Conservation (phyloP, 805 yeast species). For the Kodamaea sagamina region DNA sequence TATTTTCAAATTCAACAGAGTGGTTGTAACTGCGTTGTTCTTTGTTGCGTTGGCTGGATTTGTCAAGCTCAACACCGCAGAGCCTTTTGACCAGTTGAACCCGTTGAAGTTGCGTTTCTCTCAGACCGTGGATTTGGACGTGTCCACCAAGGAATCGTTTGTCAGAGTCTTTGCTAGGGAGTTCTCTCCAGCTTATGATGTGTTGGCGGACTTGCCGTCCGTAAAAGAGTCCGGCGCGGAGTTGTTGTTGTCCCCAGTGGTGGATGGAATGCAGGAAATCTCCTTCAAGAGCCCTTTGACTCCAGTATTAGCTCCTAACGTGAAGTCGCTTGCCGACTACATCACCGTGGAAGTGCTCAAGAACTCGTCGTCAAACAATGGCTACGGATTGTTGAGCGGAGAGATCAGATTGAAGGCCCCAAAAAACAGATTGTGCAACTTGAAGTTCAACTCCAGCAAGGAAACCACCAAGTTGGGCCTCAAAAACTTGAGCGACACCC, state of each 20-base stretch:
- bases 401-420: slow-evolving; percentile 58
- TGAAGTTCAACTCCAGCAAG: slow-evolving; percentile 56
- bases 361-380: slow-evolving; percentile 46
- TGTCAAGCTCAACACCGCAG: slow-evolving; percentile 34
- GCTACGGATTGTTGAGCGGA: slow-evolving; percentile 62
- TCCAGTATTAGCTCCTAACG: slow-evolving; percentile 33
- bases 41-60: slow-evolving; percentile 32
- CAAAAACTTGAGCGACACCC: slow-evolving; percentile 40
- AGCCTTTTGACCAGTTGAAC: slow-evolving; percentile 59
- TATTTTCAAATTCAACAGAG: slow-evolving; percentile 62
- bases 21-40: slow-evolving; percentile 45
- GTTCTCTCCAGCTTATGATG: slow-evolving; percentile 44
- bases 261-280: slow-evolving; percentile 56
- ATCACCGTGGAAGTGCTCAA: slow-evolving; percentile 52
- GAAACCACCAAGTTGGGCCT: slow-evolving; percentile 28
- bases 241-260: slow-evolving; percentile 36
- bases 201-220: slow-evolving; percentile 66
- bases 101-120: slow-evolving; percentile 76
- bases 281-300: slow-evolving; percentile 52
- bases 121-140: slow-evolving; percentile 56
- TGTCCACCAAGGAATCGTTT: slow-evolving; percentile 28
- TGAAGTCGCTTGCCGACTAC: slow-evolving; percentile 43
- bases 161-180: slow-evolving; percentile 54
- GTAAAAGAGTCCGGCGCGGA: slow-evolving; percentile 38
- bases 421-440: slow-evolving; percentile 63